Percentiles rank a stretch among this genome's conserved stretches.
These are phyloP conservation scores for Alternaria sp. DNA, from an alignment of 2,329 filamentous ascomycete species.

Conservation along the genomic window DNA sequence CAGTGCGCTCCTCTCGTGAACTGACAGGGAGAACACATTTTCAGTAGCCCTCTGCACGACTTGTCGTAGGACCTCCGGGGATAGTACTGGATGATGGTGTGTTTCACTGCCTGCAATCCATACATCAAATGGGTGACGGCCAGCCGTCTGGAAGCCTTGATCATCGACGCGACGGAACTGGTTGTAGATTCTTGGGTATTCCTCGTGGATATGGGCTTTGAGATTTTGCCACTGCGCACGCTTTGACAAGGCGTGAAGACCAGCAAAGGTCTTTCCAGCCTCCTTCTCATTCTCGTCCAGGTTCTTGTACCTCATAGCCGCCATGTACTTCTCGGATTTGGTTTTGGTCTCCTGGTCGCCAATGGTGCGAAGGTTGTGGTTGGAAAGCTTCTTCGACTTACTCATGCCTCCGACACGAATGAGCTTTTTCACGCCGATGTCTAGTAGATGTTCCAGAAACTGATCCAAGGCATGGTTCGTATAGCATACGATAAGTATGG, in stretches of 20 bases:
- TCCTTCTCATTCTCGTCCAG: slow-evolving; percentile 21
- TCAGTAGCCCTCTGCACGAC: slow-evolving; percentile 18
- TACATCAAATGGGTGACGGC: slow-evolving; percentile 36
- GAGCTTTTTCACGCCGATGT: slow-evolving; percentile 59
- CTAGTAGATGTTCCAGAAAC: slow-evolving; percentile 67
- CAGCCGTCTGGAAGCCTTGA: slow-evolving; percentile 28
- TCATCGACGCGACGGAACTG: slow-evolving; percentile 31
- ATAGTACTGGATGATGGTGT: background rate
- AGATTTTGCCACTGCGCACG: slow-evolving; percentile 31
- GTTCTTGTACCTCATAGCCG: slow-evolving; percentile 20
- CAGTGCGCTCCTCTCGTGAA: slow-evolving; percentile 21
- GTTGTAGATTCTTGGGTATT: slow-evolving; percentile 25
- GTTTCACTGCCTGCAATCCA: slow-evolving; percentile 19
- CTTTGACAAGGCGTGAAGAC: slow-evolving; percentile 18
- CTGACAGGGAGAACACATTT: slow-evolving; percentile 21
- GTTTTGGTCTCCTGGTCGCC: slow-evolving; percentile 30
- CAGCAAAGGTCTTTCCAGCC: slow-evolving; percentile 14
- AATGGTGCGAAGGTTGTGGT: slow-evolving; percentile 59
- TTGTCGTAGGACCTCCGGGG: background rate
- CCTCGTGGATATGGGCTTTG: slow-evolving; percentile 17
- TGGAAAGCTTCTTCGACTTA: slow-evolving; percentile 62
- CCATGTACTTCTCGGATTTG: slow-evolving; percentile 23
- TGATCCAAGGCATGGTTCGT: slow-evolving; percentile 66
- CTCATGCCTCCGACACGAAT: slow-evolving; percentile 70
- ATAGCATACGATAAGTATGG: slow-evolving; percentile 58